A percentile compares a stretch with the other conserved stretches of the same genome.
These are phyloP conservation scores for Fusarium ramigenum DNA, from an alignment of 2,329 filamentous ascomycete genomes.

Conservation along the genomic window DNA sequence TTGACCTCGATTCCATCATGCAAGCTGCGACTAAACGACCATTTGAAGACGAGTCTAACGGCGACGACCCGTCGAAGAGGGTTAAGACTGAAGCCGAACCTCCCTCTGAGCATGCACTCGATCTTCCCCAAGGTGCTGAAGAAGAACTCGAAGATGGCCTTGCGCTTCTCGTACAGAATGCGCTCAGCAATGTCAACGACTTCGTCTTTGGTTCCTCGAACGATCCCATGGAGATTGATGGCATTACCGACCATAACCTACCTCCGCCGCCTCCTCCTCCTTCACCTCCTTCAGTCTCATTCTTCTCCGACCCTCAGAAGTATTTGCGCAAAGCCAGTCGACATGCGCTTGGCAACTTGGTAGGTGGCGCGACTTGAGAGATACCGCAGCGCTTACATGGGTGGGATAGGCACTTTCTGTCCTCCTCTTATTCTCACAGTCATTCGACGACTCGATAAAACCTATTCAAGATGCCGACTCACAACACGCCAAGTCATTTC, in stretches of 20 bases:
- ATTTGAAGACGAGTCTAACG: conserved; percentile 45
- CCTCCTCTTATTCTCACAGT: conserved; percentile 51
- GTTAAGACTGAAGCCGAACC: conserved; percentile 45
- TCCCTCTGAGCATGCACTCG: conserved; percentile 30
- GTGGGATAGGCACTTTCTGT: conserved; percentile 50
- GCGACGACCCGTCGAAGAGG: conserved; percentile 48
- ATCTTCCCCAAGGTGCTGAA: conserved; percentile 35
- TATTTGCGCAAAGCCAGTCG: conserved; percentile 51
- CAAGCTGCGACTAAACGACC: conserved; percentile 52
- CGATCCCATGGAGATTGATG: conserved; percentile 50
- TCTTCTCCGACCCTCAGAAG: conserved; percentile 50
- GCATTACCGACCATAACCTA: conserved; percentile 40
- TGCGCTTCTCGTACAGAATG: conserved; percentile 53
- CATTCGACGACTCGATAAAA: conserved; percentile 49
- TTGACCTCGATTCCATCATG: conserved; percentile 49
- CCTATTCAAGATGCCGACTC: conserved; percentile 48
- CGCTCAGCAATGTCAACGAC: conserved; percentile 52
- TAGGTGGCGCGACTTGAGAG: conserved; percentile 40
- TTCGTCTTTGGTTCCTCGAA: conserved; percentile 47
- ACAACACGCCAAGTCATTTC: conserved; percentile 47
- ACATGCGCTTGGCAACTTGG: conserved; percentile 53
- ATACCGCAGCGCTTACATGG: conserved; percentile 23
- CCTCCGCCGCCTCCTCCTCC: conserved; percentile 40
- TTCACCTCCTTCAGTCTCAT: conserved; percentile 42
- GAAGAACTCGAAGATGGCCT: conserved; percentile 49